Percentiles rank a stretch among this genome's conserved stretches.
Evolutionary conservation across 257 asterid species (phyloP).

Genomic region (Nicotiana paniculata): DNA sequence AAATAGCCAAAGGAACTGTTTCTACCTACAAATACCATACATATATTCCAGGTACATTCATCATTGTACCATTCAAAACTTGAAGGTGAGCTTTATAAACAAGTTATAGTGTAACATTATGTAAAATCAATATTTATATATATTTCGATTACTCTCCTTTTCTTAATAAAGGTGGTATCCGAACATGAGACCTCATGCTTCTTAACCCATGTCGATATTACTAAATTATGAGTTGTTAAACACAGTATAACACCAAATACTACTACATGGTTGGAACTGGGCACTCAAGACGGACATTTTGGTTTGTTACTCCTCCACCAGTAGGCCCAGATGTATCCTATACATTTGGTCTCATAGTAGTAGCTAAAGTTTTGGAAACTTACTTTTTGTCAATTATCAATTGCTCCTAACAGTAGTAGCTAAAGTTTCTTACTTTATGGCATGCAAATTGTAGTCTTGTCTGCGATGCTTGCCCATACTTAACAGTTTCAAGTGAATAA

Average conservation of each 20-base stretch:
- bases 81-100: no score
- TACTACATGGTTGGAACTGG: conserved; percentile 61
- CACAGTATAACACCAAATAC: conserved; percentile 63
- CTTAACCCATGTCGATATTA: no score
- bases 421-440: not conserved
- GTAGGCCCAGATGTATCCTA: conserved; percentile 77
- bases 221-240: not conserved
- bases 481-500: not conserved
- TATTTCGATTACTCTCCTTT: not conserved
- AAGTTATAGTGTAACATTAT: no score
- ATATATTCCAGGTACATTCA: no score
- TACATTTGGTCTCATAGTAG: conserved; percentile 69
- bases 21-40: no score
- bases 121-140: no score
- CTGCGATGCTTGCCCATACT: not conserved
- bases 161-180: no score
- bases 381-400: not conserved
- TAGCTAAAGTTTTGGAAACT: not conserved
- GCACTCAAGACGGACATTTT: conserved; percentile 46
- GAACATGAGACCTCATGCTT: no score
- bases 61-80: no score
- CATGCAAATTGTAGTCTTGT: not conserved
- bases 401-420: not conserved
- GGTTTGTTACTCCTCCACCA: conserved; percentile 74
- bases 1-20: not conserved